Conservation (phyloP, 768 basidiomycete genomes). For the Boletus pseudo-olivaceus region DNA sequence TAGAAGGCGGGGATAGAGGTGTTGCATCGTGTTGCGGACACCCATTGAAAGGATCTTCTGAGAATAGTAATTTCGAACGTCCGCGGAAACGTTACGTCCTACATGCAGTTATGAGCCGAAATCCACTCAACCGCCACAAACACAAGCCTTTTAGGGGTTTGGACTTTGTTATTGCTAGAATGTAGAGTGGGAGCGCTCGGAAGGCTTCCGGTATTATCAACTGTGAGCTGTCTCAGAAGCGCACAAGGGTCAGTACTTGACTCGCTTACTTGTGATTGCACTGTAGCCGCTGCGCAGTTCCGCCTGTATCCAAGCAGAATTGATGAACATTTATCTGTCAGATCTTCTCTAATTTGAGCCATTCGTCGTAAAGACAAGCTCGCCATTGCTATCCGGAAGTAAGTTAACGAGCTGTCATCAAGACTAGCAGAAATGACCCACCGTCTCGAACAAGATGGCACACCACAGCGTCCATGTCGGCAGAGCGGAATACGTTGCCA, state of each 20-base stretch:
- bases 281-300: constrained; percentile 80
- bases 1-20: constrained; percentile 85
- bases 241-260: not conserved
- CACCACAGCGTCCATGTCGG: constrained; percentile 84
- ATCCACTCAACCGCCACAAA: not conserved
- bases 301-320: constrained; percentile 83
- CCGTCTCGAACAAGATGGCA: constrained; percentile 75
- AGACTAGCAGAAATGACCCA: constrained; percentile 34
- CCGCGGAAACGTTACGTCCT: constrained; percentile 89
- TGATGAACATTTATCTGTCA: constrained; percentile 81
- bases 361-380: constrained; percentile 58
- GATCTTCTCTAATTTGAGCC: constrained; percentile 73
- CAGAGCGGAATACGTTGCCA: constrained; percentile 87
- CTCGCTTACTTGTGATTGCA: constrained; percentile 66
- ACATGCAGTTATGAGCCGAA: constrained; percentile 6
- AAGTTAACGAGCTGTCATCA: not conserved
- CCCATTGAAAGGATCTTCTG: constrained; percentile 71
- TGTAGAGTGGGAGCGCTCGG: constrained; percentile 78
- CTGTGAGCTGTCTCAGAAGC: constrained; percentile 39
- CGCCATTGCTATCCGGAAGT: constrained; percentile 54
- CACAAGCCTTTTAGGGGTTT: constrained; percentile 87
- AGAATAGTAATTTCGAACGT: constrained; percentile 84
- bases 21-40: constrained; percentile 65
- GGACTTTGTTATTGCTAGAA: constrained; percentile 77
- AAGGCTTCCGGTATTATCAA: constrained; percentile 93